Conservation (phyloP, 75 land plant species). For the Pinus albicaulis region DNA sequence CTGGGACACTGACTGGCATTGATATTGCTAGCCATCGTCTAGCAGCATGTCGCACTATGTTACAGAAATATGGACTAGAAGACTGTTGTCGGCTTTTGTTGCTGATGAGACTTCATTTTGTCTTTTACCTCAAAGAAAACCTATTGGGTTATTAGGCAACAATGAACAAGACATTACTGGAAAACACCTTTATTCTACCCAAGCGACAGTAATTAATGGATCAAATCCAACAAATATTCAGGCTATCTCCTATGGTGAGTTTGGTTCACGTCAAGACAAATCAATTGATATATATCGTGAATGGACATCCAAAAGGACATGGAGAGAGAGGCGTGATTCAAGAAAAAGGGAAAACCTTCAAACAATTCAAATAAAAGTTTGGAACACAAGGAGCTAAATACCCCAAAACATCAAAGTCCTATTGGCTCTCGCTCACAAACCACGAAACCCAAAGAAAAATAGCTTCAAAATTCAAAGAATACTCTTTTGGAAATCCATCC, state of each 20-base stretch:
- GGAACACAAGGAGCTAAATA: constrained; percentile 28
- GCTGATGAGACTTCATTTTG: constrained; percentile 89
- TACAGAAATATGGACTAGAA: too few relatives aligned
- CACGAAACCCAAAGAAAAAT: too few relatives aligned
- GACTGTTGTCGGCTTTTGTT: constrained; percentile 78
- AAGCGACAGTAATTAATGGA: neutral
- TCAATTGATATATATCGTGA: constrained; percentile 40
- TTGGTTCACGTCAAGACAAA: constrained; percentile 7
- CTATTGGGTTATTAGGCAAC: neutral
- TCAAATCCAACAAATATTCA: neutral
- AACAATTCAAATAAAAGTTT: constrained; percentile 2
- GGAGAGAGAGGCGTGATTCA: constrained; percentile 57
- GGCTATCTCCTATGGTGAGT: neutral
- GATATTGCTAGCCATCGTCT: too few relatives aligned
- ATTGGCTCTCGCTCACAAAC: too few relatives aligned
- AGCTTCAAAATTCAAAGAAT: too few relatives aligned
- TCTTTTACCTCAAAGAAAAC: constrained; percentile 43
- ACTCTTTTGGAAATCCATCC: too few relatives aligned
- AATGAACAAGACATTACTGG: neutral
- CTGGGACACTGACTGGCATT: too few relatives aligned
- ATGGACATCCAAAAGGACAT: constrained; percentile 71
- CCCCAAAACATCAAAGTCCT: too few relatives aligned
- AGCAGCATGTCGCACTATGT: too few relatives aligned
- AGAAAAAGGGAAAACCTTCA: constrained; percentile 23
- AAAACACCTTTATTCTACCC: neutral